These are phyloP conservation scores for Aurinia saxatilis DNA, from an alignment of 345 rosid species.

Conservation along the genomic window DNA sequence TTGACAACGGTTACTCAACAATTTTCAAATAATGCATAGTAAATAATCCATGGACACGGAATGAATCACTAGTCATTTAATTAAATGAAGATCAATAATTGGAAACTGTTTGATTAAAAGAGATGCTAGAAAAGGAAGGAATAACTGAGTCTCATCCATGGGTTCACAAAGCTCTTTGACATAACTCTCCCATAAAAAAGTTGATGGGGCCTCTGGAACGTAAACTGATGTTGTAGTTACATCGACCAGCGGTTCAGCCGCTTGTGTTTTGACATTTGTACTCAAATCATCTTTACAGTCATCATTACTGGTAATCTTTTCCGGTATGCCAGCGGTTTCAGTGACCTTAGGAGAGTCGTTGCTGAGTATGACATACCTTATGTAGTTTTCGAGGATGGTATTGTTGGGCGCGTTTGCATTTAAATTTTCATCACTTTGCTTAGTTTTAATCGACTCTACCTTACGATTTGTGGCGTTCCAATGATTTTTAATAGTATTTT, in stretches of 20 bases:
- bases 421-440: not conserved
- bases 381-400: not conserved
- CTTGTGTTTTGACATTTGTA: not conserved
- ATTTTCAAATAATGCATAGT: too few species aligned
- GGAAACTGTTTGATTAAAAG: too few species aligned
- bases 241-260: not conserved
- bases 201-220: not conserved
- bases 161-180: not conserved
- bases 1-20: too few species aligned
- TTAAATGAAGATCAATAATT: too few species aligned
- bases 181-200: not conserved
- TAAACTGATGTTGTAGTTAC: not conserved
- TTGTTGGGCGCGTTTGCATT: too few species aligned
- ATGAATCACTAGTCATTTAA: too few species aligned
- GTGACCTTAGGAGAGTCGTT: not conserved
- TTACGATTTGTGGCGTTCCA: conserved; percentile 71
- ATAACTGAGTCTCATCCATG: not conserved
- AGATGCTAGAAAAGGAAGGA: not conserved
- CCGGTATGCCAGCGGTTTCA: not conserved
- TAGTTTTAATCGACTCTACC: not conserved
- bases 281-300: not conserved
- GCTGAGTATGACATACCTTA: not conserved
- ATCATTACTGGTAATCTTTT: not conserved
- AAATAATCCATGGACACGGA: too few species aligned
- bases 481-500: conserved; percentile 67